Evolutionary conservation across 768 basidiomycete genomes (phyloP).

Genomic region (Naganishia onofrii): DNA sequence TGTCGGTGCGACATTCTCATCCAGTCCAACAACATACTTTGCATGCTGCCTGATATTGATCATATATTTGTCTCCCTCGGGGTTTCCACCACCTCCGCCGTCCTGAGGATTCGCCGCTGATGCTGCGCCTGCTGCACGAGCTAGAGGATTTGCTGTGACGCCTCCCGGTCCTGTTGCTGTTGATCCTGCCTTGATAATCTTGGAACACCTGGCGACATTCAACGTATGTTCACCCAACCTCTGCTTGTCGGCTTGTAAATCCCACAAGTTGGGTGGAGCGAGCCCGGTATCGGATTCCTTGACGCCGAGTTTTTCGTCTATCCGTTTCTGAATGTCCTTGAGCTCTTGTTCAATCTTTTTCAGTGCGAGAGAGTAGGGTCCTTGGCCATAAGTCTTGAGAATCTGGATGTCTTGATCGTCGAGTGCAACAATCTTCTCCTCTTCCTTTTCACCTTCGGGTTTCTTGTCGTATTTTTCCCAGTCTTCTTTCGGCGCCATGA

Average conservation of each 20-base stretch:
- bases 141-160: conserved; percentile 10
- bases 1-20: conserved; percentile 92
- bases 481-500: conserved; percentile 15
- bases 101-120: conserved; percentile 81
- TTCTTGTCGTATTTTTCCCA: conserved; percentile 27
- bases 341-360: conserved; percentile 89
- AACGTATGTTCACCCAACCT: conserved; percentile 71
- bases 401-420: conserved; percentile 99
- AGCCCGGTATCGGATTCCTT: conserved; percentile 98
- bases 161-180: conserved; percentile 23
- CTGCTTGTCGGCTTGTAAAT: conserved; percentile 81
- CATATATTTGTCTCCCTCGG: conserved; percentile 96
- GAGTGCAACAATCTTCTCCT: conserved; percentile 91
- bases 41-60: conserved; percentile 99
- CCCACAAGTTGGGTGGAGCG: conserved; percentile 95
- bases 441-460: conserved; percentile 69
- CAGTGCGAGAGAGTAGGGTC: conserved; percentile 83
- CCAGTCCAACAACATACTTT: conserved; percentile 96
- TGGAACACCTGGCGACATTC: conserved; percentile 96
- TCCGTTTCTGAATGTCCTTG: conserved; percentile 91
- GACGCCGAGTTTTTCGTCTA: conserved; percentile 96
- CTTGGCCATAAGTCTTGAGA: conserved; percentile 98
- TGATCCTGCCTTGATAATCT: conserved; percentile 77
- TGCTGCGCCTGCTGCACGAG: conserved; percentile 64
- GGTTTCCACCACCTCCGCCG: conserved; percentile 57